Evolutionary conservation across 768 basidiomycete genomes (phyloP), one percentile per base, ranked within the genome.

Genomic region (Serendipita sp.): DNA sequence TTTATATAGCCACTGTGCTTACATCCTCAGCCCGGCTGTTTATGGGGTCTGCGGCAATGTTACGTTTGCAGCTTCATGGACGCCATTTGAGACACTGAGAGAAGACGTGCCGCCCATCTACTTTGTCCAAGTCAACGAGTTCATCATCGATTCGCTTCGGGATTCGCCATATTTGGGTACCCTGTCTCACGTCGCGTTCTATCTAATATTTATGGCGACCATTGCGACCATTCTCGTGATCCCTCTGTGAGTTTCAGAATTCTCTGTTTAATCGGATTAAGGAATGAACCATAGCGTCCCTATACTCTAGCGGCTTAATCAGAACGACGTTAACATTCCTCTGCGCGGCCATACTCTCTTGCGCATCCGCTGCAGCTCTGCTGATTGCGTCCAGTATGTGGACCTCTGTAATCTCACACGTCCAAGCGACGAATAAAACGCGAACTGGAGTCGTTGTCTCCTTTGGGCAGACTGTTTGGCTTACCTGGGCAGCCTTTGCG

Each of bases 1-100:
- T n/a, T 76, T 91, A 28, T 91, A 91, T 75, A 82, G 83, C 23
- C 82, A 88, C 71, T 91, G 89, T 69, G 89, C 80, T 69, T 90
- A 85, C 69, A 76, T 85, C 68, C 36, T 60, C 10, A 35, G 13
- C 28, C 80, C 83, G 67, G 73, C 75, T 46, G 78, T 79, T 16
- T 76, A 75, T 36, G 89, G 88, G 30, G 79, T 74, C 56, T 91
- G 89, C 72, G 80, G 83, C 38, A 85, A 84, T 70, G 75, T 78
- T 47, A 81, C 83, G 36, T 73, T 80, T 35, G 86, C 81, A 52
- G 74, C 77, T 68, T 77, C 76, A 65, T 89, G 85, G 72, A 75
- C 77, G 60, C 89, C 89, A n/a, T 86, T 81, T 70, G 75, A 78
- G 44, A 78, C 78, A 45, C 77, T 90, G 67, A 79, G 80, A 44